Conservation (phyloP, 2,329 filamentous ascomycete genomes). For the Colletotrichum orbiculare region DNA sequence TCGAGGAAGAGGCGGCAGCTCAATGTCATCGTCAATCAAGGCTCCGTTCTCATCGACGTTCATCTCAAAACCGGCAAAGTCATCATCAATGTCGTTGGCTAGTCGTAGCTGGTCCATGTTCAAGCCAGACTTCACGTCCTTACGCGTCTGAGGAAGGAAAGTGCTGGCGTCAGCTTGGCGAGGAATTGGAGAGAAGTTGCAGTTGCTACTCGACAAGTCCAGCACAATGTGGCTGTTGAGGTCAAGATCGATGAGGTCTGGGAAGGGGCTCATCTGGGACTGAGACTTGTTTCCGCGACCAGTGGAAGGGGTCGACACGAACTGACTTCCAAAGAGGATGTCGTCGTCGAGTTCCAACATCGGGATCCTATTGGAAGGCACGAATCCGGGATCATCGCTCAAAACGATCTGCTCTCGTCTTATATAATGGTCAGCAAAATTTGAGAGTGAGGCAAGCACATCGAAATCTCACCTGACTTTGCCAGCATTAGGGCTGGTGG, state of each 20-base stretch:
- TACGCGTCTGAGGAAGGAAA: conserved; percentile 19
- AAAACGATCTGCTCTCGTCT: conserved; percentile 83
- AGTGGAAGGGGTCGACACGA: conserved; percentile 46
- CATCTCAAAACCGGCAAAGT: conserved; percentile 54
- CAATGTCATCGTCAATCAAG: conserved; percentile 56
- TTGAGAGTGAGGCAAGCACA: conserved; percentile 56
- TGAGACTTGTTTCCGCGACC: conserved; percentile 41
- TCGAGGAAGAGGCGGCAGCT: conserved; percentile 54
- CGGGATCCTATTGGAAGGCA: conserved; percentile 72
- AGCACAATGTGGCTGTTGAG: background rate
- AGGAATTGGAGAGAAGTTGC: conserved; percentile 48
- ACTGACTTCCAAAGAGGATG: conserved; percentile 44
- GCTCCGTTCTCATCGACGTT: conserved; percentile 65
- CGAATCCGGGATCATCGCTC: conserved; percentile 84
- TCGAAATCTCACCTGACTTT: conserved; percentile 72
- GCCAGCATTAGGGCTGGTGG: conserved; percentile 76
- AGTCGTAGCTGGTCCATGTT: conserved; percentile 44
- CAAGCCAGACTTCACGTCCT: conserved; percentile 16
- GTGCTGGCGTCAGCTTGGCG: conserved; percentile 40
- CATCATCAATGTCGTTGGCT: conserved; percentile 49
- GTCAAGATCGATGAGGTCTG: conserved; percentile 27
- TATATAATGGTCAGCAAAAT: conserved; percentile 69
- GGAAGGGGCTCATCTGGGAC: conserved; percentile 58
- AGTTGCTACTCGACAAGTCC: conserved; percentile 36
- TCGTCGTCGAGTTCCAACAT: conserved; percentile 61